phyloP scores from a whole-genome alignment of 768 basidiomycete genomes.

The Serendipita vermifera region DNA sequence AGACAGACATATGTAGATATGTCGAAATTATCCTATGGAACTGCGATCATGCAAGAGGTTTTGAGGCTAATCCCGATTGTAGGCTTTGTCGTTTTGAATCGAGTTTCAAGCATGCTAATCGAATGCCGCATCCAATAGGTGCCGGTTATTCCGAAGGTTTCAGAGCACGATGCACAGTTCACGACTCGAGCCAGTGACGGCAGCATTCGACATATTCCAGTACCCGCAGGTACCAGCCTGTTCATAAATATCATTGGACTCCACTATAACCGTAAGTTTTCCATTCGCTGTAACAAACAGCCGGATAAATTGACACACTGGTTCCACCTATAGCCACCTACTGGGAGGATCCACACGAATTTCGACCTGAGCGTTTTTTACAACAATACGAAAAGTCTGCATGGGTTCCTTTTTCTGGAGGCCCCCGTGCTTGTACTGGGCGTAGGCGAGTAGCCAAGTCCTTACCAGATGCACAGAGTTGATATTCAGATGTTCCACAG shows the following conservation, averaged over 20 bases:
- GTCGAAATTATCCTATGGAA: background rate
- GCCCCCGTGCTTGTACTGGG: background rate
- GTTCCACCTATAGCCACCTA: slow-evolving; percentile 36
- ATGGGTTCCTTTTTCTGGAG: slow-evolving; percentile 33
- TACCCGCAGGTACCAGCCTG: background rate
- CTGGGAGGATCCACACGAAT: slow-evolving; percentile 40
- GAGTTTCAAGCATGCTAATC: too few relatives aligned
- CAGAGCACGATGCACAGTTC: slow-evolving; percentile 18
- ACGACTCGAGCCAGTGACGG: slow-evolving; percentile 14
- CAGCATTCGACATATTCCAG: background rate
- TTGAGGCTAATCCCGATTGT: background rate
- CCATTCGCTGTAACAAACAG: too few relatives aligned
- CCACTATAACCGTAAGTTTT: slow-evolving; percentile 13
- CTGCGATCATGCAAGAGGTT: background rate
- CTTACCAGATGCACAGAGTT: too few relatives aligned
- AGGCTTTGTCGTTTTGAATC: too few relatives aligned
- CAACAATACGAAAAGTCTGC: slow-evolving; percentile 43
- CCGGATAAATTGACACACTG: too few relatives aligned
- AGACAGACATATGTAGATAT: background rate
- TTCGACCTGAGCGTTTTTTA: slow-evolving; percentile 38
- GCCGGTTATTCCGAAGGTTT: slow-evolving; percentile 19
- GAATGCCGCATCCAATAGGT: too few relatives aligned
- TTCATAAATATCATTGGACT: slow-evolving; percentile 4
- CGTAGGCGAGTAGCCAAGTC: too few relatives aligned
- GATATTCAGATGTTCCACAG: too few relatives aligned